Percentiles rank a stretch among this genome's conserved stretches.
Evolutionary conservation across 1,284 basidiomycete species (phyloP).

Genomic region (Ustanciosporium gigantosporum): DNA sequence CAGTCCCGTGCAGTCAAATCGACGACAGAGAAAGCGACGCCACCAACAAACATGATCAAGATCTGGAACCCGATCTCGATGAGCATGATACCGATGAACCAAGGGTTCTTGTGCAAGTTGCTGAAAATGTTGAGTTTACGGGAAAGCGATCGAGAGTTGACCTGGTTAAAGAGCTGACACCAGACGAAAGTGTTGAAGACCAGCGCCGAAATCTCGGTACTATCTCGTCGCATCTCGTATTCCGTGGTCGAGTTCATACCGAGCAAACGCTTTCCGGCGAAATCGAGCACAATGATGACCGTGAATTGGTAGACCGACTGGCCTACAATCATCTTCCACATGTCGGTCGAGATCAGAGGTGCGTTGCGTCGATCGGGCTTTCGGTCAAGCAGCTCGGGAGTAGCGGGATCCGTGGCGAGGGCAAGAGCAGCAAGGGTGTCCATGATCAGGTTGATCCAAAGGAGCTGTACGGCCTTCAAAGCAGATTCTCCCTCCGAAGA

Average conservation of each 20-base stretch:
- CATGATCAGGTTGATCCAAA: slow-evolving; percentile 94
- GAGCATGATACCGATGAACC: slow-evolving; percentile 82
- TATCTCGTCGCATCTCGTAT: slow-evolving; percentile 61
- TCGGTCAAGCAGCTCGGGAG: slow-evolving; percentile 77
- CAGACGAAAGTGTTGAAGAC: slow-evolving; percentile 98
- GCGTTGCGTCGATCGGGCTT: slow-evolving; percentile 86
- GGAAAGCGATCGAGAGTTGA: slow-evolving; percentile 87
- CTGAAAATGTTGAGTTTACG: slow-evolving; percentile 85
- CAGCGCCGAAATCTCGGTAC: slow-evolving; percentile 73
- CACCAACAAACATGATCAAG: slow-evolving; percentile 87
- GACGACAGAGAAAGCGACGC: slow-evolving; percentile 87
- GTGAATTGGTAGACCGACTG: slow-evolving; percentile 87
- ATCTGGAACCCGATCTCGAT: slow-evolving; percentile 85
- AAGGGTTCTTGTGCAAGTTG: slow-evolving; percentile 77
- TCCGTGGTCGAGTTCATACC: slow-evolving; percentile 57
- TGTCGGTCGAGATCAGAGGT: slow-evolving; percentile 82
- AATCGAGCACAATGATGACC: slow-evolving; percentile 86
- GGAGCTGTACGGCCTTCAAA: slow-evolving; percentile 87
- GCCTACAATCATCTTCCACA: slow-evolving; percentile 82
- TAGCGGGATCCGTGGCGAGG: slow-evolving; percentile 92
- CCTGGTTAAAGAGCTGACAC: slow-evolving; percentile 73
- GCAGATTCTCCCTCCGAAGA: slow-evolving; percentile 78
- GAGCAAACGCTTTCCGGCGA: slow-evolving; percentile 75
- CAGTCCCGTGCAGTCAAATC: slow-evolving; percentile 78
- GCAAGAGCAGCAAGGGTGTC: slow-evolving; percentile 97